phyloP scores from a whole-genome alignment of 352 stramenopile genomes.

The Phytophthora pluvialis region DNA sequence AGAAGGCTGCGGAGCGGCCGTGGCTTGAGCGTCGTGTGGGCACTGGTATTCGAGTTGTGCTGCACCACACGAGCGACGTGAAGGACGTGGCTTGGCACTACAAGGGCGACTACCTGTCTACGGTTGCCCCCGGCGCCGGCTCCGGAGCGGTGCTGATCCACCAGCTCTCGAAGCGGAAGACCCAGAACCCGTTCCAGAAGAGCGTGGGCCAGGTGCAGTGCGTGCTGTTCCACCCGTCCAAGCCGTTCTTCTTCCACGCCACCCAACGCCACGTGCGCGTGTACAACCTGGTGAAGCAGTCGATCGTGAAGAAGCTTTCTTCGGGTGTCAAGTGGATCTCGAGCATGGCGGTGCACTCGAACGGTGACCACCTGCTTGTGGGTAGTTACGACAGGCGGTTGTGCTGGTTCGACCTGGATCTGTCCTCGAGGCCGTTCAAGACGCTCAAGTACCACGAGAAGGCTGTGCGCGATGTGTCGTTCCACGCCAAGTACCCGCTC shows the following conservation, averaged over 20 bases:
- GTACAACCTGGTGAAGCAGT: constrained; percentile 99
- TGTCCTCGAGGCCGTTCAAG: constrained; percentile 98
- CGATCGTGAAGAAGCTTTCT: constrained; percentile 97
- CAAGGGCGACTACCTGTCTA: constrained; percentile 99
- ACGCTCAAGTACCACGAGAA: constrained; percentile 99
- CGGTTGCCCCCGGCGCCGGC: constrained; percentile 90
- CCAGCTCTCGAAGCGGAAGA: constrained; percentile 96
- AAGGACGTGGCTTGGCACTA: constrained; percentile 96
- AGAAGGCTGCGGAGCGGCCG: constrained; percentile 42
- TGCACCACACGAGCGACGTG: constrained; percentile 91
- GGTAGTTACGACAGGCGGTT: constrained; percentile 97
- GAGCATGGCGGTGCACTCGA: constrained; percentile 97
- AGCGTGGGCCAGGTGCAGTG: constrained; percentile 94
- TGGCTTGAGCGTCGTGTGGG: constrained; percentile 84
- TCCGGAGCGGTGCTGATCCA: constrained; percentile 97
- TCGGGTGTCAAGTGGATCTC: constrained; percentile 99
- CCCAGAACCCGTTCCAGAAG: constrained; percentile 97
- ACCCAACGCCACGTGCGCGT: constrained; percentile 98
- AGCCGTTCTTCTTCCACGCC: constrained; percentile 99
- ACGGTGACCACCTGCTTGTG: constrained; percentile 99
- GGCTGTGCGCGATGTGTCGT: constrained; percentile 94
- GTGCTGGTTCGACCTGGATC: constrained; percentile 99
- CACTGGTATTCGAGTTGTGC: constrained; percentile 82
- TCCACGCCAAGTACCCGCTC: constrained; percentile 96
- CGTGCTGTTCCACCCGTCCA: constrained; percentile 98